Evolutionary conservation across 441 rosid genomes (phyloP).

Genomic region (Syzygium malaccense): DNA sequence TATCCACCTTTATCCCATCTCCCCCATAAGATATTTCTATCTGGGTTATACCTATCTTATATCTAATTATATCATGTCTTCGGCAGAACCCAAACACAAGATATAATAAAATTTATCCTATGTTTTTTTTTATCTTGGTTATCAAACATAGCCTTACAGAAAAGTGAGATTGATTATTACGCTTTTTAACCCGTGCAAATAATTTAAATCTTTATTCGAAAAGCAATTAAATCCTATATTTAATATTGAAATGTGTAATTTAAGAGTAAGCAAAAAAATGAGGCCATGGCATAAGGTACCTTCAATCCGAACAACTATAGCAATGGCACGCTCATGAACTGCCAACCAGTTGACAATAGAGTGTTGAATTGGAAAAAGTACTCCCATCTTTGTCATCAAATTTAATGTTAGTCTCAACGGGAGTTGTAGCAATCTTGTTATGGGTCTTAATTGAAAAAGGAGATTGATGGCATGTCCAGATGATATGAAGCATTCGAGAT

Average conservation of each 20-base stretch:
- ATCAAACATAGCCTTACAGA: not conserved
- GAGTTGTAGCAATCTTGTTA: not conserved
- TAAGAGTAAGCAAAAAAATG: not conserved
- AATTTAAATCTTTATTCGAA: not conserved
- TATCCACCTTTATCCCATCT: too few relatives aligned
- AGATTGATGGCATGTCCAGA: not conserved
- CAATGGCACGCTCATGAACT: not conserved
- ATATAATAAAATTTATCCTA: too few relatives aligned
- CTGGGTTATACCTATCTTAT: too few relatives aligned
- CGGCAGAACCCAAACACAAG: too few relatives aligned
- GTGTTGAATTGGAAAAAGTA: not conserved
- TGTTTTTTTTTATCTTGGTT: too few relatives aligned
- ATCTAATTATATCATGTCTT: too few relatives aligned
- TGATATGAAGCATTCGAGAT: accelerated
- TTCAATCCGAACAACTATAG: not conserved
- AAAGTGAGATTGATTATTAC: not conserved
- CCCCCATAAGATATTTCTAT: too few relatives aligned
- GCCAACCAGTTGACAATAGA: not conserved
- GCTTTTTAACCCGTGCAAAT: not conserved
- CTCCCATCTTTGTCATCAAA: not conserved
- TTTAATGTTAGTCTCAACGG: not conserved
- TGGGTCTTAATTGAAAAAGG: not conserved
- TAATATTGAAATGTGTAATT: not conserved
- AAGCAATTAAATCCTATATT: not conserved
- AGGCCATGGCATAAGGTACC: not conserved